Conservation (phyloP, 1,284 basidiomycete species). For the Mycena citricolor region DNA sequence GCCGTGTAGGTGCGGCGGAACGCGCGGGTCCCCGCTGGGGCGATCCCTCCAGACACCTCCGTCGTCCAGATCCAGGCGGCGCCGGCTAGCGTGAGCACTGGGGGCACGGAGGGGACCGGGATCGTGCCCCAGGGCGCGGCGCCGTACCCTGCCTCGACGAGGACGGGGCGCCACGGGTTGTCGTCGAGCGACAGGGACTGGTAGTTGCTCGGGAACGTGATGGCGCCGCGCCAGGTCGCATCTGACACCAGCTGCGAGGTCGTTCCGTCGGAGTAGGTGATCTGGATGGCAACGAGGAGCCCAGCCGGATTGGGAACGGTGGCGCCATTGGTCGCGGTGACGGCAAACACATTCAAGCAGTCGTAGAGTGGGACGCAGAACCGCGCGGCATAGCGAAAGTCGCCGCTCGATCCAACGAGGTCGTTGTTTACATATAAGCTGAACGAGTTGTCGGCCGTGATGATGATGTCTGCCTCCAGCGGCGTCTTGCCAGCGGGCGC, state of each 20-base stretch:
- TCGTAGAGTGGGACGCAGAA: conserved; percentile 19
- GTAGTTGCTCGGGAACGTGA: conserved; percentile 24
- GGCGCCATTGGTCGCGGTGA: conserved; percentile 18
- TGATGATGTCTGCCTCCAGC: conserved; percentile 15
- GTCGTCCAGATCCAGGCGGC: conserved; percentile 26
- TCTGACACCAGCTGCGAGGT: conserved; percentile 22
- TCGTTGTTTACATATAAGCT: conserved; percentile 23
- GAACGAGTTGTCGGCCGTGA: conserved; percentile 18
- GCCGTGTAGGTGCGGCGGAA: conserved; percentile 23
- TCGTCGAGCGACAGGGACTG: conserved; percentile 26
- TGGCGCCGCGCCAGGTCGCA: conserved; percentile 21
- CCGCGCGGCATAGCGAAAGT: conserved; percentile 13
- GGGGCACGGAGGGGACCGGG: conserved; percentile 15
- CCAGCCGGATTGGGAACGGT: conserved; percentile 16
- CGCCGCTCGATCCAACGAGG: conserved; percentile 12
- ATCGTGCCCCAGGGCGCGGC: conserved; percentile 27
- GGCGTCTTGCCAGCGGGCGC: conserved; percentile 18
- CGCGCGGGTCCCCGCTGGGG: conserved; percentile 23
- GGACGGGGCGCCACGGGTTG: conserved; percentile 25
- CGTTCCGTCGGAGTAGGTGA: conserved; percentile 24
- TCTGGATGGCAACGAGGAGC: conserved; percentile 18
- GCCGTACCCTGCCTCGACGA: conserved; percentile 26
- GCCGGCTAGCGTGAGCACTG: conserved; percentile 12
- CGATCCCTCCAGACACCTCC: conserved; percentile 18
- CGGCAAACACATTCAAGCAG: conserved; percentile 22